Evolutionary conservation across 2,329 filamentous ascomycete genomes (phyloP), one percentile per base, ranked within the genome.

Genomic region (Aspergillus felis): DNA sequence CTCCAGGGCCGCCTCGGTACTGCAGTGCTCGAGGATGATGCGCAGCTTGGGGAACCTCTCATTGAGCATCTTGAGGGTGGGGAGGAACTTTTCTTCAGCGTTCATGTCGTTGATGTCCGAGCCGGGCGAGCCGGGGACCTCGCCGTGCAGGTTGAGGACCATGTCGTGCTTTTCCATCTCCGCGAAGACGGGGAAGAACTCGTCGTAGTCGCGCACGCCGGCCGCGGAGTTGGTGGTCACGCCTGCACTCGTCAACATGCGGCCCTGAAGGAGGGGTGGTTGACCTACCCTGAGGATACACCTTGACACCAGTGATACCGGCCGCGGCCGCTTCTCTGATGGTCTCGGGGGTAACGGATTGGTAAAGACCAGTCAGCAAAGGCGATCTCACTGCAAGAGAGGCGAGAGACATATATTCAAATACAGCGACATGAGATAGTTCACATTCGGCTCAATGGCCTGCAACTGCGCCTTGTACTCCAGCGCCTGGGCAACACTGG

Each of bases 131-230:
- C 22, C 22, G 6, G 71, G 71, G 28, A 63, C 63, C 53, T 97
- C 93, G 63, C 92, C 93, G 72, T 97, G 92, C n/a, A 97, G 80
- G 76, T 97, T 97, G 46, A 95, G 82, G n/a, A 95, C 83, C 71
- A 96, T 80, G 64, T 87, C 86, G 64, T 92, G 85, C 58, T 87
- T 78, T 71, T 96, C 89, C 92, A 97, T 97, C 63, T 90, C 89
- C n/a, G 82, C 84, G 70, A 97, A 96, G 14, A 93, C 89, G 5
- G 77, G 75, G 57, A 78, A 79, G 64, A 78, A 77, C 17, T 70
- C 63, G 8, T 73, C 70, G 57, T 78, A 78, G 62, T 78, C 76
- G 46, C 77, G 66, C 2, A 80, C 78, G 4, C 78, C 78, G 8
- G 75, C 71, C 38, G 80, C 79, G 3, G 83, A 86, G 68, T 87